Conservation (phyloP, 495 filamentous ascomycete species). For the Lasiosphaeriaceae sp. region DNA sequence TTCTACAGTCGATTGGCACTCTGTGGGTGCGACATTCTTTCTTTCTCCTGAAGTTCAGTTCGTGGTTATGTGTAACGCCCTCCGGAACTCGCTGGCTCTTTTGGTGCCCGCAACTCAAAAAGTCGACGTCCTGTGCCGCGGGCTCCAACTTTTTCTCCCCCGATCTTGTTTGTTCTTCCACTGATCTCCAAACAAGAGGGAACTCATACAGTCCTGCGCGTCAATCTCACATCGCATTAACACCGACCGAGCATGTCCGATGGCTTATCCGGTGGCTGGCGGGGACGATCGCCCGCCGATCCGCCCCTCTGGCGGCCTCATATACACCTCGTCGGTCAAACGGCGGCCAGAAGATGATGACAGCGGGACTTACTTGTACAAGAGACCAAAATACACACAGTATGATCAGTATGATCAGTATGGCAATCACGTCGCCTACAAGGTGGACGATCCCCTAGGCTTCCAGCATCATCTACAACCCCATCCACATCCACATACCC, state of each 20-base stretch:
- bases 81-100: neutral
- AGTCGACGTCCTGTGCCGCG: neutral
- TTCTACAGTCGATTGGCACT: neutral
- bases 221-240: neutral
- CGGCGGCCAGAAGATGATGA: slow-evolving; percentile 23
- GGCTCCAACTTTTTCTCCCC: too few relatives aligned
- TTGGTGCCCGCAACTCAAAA: neutral
- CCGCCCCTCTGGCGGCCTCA: slow-evolving; percentile 9
- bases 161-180: neutral
- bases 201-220: neutral
- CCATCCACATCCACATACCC: neutral
- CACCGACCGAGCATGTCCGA: slow-evolving; percentile 29
- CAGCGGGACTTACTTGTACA: slow-evolving; percentile 9
- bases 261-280: slow-evolving; percentile 29
- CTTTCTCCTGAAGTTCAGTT: neutral
- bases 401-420: slow-evolving; percentile 2
- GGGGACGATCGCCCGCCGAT: slow-evolving; percentile 28
- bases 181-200: neutral
- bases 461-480: neutral
- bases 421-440: slow-evolving; percentile 17
- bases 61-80: too few relatives aligned
- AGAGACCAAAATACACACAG: slow-evolving; percentile 19
- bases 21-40: neutral
- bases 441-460: slow-evolving; percentile 3
- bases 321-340: slow-evolving; percentile 24